Percentiles rank a stretch among this genome's conserved stretches.
Conservation (phyloP, 2,329 filamentous ascomycete species). For the Fusarium longipes region DNA sequence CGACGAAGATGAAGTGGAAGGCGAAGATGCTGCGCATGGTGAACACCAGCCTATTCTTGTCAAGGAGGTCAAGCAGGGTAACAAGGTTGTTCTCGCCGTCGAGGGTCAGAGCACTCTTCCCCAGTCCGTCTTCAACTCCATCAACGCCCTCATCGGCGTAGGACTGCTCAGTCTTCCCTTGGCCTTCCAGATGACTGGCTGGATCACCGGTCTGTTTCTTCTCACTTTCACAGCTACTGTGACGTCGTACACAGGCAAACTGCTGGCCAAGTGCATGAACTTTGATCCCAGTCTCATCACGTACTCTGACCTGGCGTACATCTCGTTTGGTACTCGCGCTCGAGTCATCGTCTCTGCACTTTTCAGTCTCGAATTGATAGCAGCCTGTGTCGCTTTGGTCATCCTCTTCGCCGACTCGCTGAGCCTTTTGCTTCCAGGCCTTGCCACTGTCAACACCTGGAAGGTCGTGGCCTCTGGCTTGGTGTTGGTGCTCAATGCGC, state of each 20-base stretch:
- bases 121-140: constrained; percentile 96
- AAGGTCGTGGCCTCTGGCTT: constrained; percentile 85
- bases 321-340: constrained; percentile 86
- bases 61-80: constrained; percentile 88
- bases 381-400: constrained; percentile 87
- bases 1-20: constrained; percentile 47
- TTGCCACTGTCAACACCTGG: constrained; percentile 76
- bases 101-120: constrained; percentile 95
- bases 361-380: constrained; percentile 88
- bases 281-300: constrained; percentile 87
- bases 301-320: constrained; percentile 92
- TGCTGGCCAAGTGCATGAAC: constrained; percentile 90
- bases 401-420: constrained; percentile 95
- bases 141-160: constrained; percentile 91
- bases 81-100: constrained; percentile 83
- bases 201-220: constrained; percentile 83
- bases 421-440: constrained; percentile 77
- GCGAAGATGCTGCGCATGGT: constrained; percentile 58
- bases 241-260: constrained; percentile 86
- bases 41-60: constrained; percentile 83
- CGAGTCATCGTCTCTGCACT: constrained; percentile 85
- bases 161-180: constrained; percentile 90
- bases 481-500: constrained; percentile 83
- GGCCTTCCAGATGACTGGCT: constrained; percentile 87
- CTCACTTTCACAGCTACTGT: constrained; percentile 78